A percentile compares a stretch with the other conserved stretches of the same genome.
Evolutionary conservation across 2,329 filamentous ascomycete genomes (phyloP).

Genomic region (Phoma sp.): DNA sequence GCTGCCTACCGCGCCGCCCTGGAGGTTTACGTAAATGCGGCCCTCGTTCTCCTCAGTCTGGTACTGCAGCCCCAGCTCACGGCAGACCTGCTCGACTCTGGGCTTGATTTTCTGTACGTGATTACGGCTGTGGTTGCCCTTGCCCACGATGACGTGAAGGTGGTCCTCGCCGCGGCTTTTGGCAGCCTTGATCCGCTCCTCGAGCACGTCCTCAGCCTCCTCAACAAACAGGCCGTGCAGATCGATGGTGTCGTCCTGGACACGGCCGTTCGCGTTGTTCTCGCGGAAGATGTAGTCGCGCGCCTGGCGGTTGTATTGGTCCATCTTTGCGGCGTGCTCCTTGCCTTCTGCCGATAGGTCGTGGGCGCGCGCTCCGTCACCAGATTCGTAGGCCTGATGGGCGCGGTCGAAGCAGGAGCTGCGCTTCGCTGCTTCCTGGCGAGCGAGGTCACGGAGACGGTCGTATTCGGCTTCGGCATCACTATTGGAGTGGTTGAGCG

Average conservation of each 20-base stretch:
- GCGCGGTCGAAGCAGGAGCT: constrained; percentile 72
- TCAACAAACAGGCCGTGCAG: constrained; percentile 94
- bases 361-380: constrained; percentile 85
- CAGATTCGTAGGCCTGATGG: constrained; percentile 79
- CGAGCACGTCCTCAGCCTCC: constrained; percentile 90
- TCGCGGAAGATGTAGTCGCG: constrained; percentile 94
- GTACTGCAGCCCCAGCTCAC: constrained; percentile 81
- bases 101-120: constrained; percentile 95
- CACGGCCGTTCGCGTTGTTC: constrained; percentile 81
- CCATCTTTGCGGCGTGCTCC: constrained; percentile 80
- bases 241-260: constrained; percentile 84
- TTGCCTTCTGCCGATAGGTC: constrained; percentile 85
- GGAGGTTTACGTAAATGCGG: constrained; percentile 84
- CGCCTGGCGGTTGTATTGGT: constrained; percentile 87
- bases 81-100: constrained; percentile 86
- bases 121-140: constrained; percentile 82
- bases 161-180: constrained; percentile 75
- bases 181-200: constrained; percentile 82
- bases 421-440: constrained; percentile 79
- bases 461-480: constrained; percentile 83
- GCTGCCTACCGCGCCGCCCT: constrained; percentile 64
- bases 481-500: constrained; percentile 43
- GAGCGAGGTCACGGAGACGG: constrained; percentile 81
- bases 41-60: constrained; percentile 88
- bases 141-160: constrained; percentile 94